These are phyloP conservation scores for Jaapia argillacea DNA, from an alignment of 768 basidiomycete genomes.

Conservation along the genomic window DNA sequence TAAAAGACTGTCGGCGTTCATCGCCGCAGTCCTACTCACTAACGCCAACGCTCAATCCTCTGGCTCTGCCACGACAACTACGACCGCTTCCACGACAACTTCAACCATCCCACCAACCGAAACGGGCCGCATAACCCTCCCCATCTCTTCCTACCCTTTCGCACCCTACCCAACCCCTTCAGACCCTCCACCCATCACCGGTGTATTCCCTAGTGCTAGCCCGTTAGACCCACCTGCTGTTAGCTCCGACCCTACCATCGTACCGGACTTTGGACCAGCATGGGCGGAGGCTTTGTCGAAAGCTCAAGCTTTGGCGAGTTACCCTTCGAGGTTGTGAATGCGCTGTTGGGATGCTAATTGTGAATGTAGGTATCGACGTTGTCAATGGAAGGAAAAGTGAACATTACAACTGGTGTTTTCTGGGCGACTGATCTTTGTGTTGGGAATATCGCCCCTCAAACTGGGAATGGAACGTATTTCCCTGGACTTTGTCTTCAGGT, in stretches of 20 bases:
- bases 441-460: slow-evolving; percentile 44
- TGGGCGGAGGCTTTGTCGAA: slow-evolving; percentile 53
- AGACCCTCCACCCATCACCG: slow-evolving; percentile 34
- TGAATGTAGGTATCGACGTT: slow-evolving; percentile 31
- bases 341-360: slow-evolving; percentile 3
- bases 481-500: slow-evolving; percentile 70
- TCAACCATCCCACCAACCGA: slow-evolving; percentile 6
- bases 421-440: slow-evolving; percentile 60
- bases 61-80: neutral
- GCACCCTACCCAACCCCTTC: slow-evolving; percentile 54
- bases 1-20: too few species aligned
- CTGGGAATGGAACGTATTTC: slow-evolving; percentile 21
- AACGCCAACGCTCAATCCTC: too few species aligned
- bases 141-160: slow-evolving; percentile 36
- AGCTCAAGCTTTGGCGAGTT: slow-evolving; percentile 42
- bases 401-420: slow-evolving; percentile 56
- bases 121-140: slow-evolving; percentile 20
- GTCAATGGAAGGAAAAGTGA: slow-evolving; percentile 56
- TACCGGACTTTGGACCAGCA: slow-evolving; percentile 38
- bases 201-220: slow-evolving; percentile 42
- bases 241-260: slow-evolving; percentile 22
- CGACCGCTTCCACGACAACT: neutral
- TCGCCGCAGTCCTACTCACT: too few species aligned
- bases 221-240: slow-evolving; percentile 50
- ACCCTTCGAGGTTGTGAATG: slow-evolving; percentile 5